Evolutionary conservation across 78 protist genomes (phyloP), one percentile per base, ranked within the genome.

Genomic region (Dictyostelium citrinum): DNA sequence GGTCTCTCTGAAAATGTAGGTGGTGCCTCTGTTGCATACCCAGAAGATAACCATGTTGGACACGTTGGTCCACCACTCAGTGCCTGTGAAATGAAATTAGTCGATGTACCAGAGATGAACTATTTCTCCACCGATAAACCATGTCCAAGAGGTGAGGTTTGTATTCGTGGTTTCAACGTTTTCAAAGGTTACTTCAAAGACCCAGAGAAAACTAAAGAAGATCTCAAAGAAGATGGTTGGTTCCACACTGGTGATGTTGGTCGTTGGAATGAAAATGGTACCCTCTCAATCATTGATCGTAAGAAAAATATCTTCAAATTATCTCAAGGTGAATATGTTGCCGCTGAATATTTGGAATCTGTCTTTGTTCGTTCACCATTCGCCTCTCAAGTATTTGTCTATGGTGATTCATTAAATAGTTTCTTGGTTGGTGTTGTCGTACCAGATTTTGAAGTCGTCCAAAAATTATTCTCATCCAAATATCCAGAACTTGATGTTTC

Each of bases 231-330:
- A 35, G 98, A 97, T 58, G 99, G 99, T 37, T 99, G 97, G 97
- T 96, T 98, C 96, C 97, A 96, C 95, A 97, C 99, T 12, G 99
- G 99, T 64, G 99, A 99, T 96, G 55, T 99, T 67, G 99, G 98
- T 61, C 82, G 83, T 83, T 46, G 95, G 91, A 51, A 81, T 39
- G 46, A 10, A 27, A 82, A 97, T 75, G 99, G 98, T 71, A 39
- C 76, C 5, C 68, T 98, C 60, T 20, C 43, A 29, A 95, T 99
- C 91, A 80, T 80, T 58, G 99, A 98, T 81, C 93, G 99, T 60
- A 97, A 96, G 97, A 99, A 99, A 96, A 94, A 98, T 85, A 84
- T 98, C 22, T 83, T 98, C 96, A 98, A 98, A 94, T 61, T 98
- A 41, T 79, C 97, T n/a, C 99, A 98, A 55, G 99, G 99, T 41